phyloP scores from a whole-genome alignment of 495 filamentous ascomycete genomes.

The Podospora comata region DNA sequence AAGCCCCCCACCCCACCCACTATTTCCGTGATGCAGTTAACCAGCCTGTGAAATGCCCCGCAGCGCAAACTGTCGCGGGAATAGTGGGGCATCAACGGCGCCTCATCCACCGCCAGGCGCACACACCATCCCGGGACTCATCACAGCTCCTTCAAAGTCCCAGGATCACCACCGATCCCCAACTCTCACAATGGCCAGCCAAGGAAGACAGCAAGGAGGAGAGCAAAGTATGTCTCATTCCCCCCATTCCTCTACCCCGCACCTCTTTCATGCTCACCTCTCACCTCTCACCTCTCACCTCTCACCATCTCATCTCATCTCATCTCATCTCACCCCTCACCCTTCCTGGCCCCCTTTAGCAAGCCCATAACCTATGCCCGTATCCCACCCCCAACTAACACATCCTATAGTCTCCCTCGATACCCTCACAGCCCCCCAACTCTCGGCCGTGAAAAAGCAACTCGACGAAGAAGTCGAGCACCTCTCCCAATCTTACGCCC shows the following conservation, averaged over 20 bases:
- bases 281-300: slow-evolving; percentile 5
- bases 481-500: slow-evolving; percentile 81
- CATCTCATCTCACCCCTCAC: not conserved
- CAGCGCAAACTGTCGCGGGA: not conserved
- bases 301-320: not conserved
- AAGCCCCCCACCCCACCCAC: not conserved
- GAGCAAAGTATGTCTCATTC: slow-evolving; percentile 20
- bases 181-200: slow-evolving; percentile 19
- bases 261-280: not conserved
- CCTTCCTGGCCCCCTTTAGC: not conserved
- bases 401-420: slow-evolving; percentile 42
- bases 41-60: not conserved
- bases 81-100: not conserved
- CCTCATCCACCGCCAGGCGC: not conserved
- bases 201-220: slow-evolving; percentile 19
- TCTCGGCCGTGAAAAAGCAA: slow-evolving; percentile 77
- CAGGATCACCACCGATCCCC: not conserved
- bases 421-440: slow-evolving; percentile 50
- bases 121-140: not conserved
- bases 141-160: not conserved
- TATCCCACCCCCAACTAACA: not conserved
- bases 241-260: not conserved
- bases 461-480: slow-evolving; percentile 94
- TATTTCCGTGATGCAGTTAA: not conserved
- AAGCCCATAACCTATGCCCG: slow-evolving; percentile 6